Conservation (phyloP, 306 rosid genomes). For the Luffa aegyptiaca region DNA sequence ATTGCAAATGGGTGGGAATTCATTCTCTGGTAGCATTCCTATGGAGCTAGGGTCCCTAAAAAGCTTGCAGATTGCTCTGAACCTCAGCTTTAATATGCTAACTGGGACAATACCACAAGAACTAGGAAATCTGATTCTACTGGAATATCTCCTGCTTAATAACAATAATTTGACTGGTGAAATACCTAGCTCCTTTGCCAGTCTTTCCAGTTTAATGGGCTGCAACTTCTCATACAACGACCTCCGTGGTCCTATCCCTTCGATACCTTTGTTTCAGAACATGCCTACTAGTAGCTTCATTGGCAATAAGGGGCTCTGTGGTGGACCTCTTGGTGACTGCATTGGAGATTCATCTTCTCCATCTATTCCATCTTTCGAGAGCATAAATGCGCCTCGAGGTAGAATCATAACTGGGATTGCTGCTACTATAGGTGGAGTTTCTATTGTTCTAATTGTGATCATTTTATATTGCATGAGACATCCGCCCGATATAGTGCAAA, state of each 20-base stretch:
- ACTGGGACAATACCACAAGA: conserved; percentile 53
- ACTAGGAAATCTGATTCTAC: conserved; percentile 67
- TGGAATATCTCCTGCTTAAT: conserved; percentile 61
- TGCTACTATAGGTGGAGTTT: conserved; percentile 70
- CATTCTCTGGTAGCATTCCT: conserved; percentile 71
- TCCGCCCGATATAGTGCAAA: conserved; percentile 22
- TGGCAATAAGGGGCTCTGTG: conserved; percentile 68
- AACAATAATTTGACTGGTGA: conserved; percentile 63
- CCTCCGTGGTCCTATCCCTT: conserved; percentile 74
- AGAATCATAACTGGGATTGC: conserved; percentile 51
- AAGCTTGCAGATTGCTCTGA: conserved; percentile 82
- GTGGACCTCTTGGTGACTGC: conserved; percentile 41
- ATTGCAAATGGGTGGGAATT: conserved; percentile 78
- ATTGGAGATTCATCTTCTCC: conserved; percentile 32
- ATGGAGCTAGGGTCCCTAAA: conserved; percentile 60
- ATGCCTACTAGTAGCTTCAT: conserved; percentile 65
- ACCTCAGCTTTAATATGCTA: conserved; percentile 76
- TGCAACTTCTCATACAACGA: conserved; percentile 89
- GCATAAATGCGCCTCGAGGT: conserved; percentile 32
- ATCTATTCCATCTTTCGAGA: conserved; percentile 27
- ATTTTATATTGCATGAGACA: conserved; percentile 46
- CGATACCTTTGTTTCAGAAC: conserved; percentile 52
- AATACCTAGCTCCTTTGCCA: conserved; percentile 56
- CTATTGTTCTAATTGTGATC: conserved; percentile 62
- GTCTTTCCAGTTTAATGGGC: conserved; percentile 60